A percentile compares a stretch with the other conserved stretches of the same genome.
phyloP scores from a whole-genome alignment of 2,329 filamentous ascomycete species.

The Teratosphaeria destructans region DNA sequence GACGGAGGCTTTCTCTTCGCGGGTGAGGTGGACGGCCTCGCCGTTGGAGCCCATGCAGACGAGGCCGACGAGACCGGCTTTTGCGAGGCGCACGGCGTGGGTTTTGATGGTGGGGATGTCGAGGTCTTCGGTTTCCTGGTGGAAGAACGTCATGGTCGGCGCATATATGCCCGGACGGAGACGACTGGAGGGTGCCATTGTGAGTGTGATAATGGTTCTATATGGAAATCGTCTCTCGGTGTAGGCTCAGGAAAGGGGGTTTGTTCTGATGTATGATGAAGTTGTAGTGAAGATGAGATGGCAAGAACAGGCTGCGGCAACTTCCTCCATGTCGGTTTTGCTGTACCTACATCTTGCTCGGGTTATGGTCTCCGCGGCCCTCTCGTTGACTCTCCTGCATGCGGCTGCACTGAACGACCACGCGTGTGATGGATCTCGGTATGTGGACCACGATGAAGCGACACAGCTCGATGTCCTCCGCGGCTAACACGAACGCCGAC shows the following conservation, averaged over 20 bases:
- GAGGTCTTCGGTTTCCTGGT: constrained; percentile 72
- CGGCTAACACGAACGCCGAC: neutral
- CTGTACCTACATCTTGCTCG: neutral
- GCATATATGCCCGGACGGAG: constrained; percentile 72
- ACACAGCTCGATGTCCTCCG: neutral
- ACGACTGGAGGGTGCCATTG: constrained; percentile 29
- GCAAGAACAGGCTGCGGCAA: neutral
- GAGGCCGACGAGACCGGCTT: constrained; percentile 68
- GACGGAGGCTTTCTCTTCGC: constrained; percentile 64
- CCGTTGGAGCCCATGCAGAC: constrained; percentile 87
- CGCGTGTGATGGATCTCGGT: neutral
- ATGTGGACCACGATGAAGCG: neutral
- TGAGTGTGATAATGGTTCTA: neutral
- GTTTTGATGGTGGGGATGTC: constrained; percentile 70
- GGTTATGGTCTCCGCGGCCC: neutral
- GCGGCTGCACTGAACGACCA: neutral
- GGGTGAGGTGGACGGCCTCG: constrained; percentile 75
- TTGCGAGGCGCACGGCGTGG: constrained; percentile 67
- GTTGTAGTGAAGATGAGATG: neutral
- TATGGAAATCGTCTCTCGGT: neutral
- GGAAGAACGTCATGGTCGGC: constrained; percentile 85
- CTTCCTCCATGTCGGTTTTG: neutral
- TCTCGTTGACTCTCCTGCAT: neutral
- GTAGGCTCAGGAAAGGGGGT: neutral
- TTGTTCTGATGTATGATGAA: neutral